Conservation (phyloP, 2,329 filamentous ascomycete genomes). For the Emmonsiellopsis sp. region DNA sequence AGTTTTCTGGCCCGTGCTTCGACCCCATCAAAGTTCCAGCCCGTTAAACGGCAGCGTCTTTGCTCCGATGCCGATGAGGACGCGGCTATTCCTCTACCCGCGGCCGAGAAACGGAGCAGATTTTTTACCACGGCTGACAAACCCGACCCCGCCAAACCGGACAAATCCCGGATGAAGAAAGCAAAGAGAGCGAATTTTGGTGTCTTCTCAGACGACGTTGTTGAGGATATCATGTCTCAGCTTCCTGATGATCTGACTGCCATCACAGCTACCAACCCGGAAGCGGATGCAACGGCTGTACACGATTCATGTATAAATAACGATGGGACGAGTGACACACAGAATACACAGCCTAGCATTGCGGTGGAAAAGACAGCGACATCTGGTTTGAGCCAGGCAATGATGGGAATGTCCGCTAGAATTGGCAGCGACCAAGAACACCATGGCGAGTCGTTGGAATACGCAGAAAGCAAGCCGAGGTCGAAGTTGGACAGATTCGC, state of each 20-base stretch:
- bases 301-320: too few species aligned
- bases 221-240: constrained; percentile 41
- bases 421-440: background rate
- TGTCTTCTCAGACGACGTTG: constrained; percentile 46
- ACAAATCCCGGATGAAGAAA: constrained; percentile 29
- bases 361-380: background rate
- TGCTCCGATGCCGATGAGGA: constrained; percentile 40
- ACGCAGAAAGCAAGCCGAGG: background rate
- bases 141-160: constrained; percentile 25
- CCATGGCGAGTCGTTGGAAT: background rate
- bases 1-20: constrained; percentile 31
- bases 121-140: constrained; percentile 38
- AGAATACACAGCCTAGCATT: background rate
- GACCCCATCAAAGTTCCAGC: constrained; percentile 34
- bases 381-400: background rate
- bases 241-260: constrained; percentile 28
- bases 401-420: background rate
- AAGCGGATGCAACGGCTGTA: too few species aligned
- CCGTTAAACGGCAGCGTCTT: constrained; percentile 43
- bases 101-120: constrained; percentile 31
- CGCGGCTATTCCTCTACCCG: constrained; percentile 16
- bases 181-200: constrained; percentile 36
- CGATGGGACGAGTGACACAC: too few species aligned
- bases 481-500: background rate
- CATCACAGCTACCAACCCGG: background rate